Conservation (phyloP, 805 yeast genomes). For the Cyberlindnera euphorbiiphila region DNA sequence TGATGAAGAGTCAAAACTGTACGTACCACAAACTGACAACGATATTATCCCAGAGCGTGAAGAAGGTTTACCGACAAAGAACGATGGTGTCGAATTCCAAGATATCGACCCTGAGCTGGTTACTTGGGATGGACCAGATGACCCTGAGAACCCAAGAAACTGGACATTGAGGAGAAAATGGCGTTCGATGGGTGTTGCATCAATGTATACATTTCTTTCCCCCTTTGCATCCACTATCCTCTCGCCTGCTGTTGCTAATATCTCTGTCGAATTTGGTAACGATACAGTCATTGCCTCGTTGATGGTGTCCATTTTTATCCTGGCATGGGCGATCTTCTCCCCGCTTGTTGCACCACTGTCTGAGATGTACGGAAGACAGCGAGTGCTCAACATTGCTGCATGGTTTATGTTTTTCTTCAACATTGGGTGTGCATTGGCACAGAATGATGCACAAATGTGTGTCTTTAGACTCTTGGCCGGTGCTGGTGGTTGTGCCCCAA, state of each 20-base stretch:
- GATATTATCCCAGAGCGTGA: slow-evolving; percentile 17
- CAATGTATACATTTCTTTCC: slow-evolving; percentile 52
- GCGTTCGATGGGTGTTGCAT: slow-evolving; percentile 41
- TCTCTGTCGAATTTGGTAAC: slow-evolving; percentile 42
- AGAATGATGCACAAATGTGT: slow-evolving; percentile 51
- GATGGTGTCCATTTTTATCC: slow-evolving; percentile 53
- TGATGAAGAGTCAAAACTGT: slow-evolving; percentile 4
- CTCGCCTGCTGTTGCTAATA: slow-evolving; percentile 54
- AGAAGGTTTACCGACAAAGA: slow-evolving; percentile 30
- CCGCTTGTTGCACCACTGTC: slow-evolving; percentile 58
- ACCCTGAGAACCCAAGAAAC: slow-evolving; percentile 61
- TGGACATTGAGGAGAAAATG: slow-evolving; percentile 46
- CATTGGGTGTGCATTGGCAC: slow-evolving; percentile 56
- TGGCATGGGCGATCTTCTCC: slow-evolving; percentile 65
- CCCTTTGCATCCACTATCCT: slow-evolving; percentile 62
- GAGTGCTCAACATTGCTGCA: slow-evolving; percentile 47
- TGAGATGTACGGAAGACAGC: slow-evolving; percentile 54
- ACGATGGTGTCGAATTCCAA: slow-evolving; percentile 51
- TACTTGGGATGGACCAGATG: slow-evolving; percentile 63
- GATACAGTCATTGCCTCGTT: slow-evolving; percentile 39
- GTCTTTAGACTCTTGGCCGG: slow-evolving; percentile 63
- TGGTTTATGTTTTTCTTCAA: slow-evolving; percentile 46
- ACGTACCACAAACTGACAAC: background rate
- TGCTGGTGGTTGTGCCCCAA: slow-evolving; percentile 61
- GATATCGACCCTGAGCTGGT: slow-evolving; percentile 61